Evolutionary conservation across 2,329 filamentous ascomycete genomes (phyloP), one percentile per base, ranked within the genome.

Genomic region (Hymenoscyphus albidus): DNA sequence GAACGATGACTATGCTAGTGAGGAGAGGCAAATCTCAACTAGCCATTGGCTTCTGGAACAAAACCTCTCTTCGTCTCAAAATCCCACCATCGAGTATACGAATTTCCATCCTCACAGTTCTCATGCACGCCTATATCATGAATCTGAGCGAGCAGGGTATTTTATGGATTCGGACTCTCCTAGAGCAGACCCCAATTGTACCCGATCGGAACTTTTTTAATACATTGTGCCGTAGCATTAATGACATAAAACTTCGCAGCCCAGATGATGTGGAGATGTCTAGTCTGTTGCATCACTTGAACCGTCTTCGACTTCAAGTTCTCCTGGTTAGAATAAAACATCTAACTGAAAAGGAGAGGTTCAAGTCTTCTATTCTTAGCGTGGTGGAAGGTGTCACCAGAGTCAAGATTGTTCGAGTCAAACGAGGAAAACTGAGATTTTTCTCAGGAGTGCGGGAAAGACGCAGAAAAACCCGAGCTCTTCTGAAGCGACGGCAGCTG

Each of bases 41-140:
- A n/a, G 73, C 72, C n/a, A 59, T 74, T 32, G 65, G 70, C 22
- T 68, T 76, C 16, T 76, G 72, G 74, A 64, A 66, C 6, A 64
- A 66, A 31, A 65, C 73, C 58, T 71, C 70, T 54, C 54, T 56
- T 31, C 67, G 65, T 12, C 63, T 67, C 32, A 38, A 61, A 39
- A 22, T 70, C n/a, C 22, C 57, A 31, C 58, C 55, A 32, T 65
- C 64, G n/a, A 61, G 57, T 7, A 66, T 70, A 3, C 62, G 68
- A 22, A 64, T 75, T 14, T 40, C 62, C 5, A 70, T 63, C n/a
- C 67, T 75, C 4, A 74, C 66, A 5, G 69, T 70, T 7, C 70
- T 76, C 44, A 62, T 74, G 22, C 67, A 70, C 18, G 70, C 69
- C 14, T 74, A 74, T 58, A 68, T 75, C 12, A 62, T 58, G 5